phyloP scores from a whole-genome alignment of 2,329 filamentous ascomycete species.

The Colletotrichum nymphaeae region DNA sequence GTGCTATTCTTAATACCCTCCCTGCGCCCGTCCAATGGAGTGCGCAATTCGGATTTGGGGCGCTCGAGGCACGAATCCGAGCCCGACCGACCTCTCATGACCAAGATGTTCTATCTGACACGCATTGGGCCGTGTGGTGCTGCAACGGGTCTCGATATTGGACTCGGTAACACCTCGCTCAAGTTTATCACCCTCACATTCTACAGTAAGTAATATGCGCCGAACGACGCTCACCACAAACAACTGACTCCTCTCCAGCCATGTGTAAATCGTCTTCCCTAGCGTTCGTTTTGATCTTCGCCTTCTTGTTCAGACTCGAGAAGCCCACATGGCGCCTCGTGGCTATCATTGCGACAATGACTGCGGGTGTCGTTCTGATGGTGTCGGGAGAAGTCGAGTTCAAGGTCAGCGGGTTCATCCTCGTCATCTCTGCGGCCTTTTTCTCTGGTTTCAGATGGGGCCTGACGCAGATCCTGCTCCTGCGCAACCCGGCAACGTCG shows the following conservation, averaged over 20 bases:
- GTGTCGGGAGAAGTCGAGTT: constrained; percentile 95
- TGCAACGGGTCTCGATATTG: constrained; percentile 95
- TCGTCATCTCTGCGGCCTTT: constrained; percentile 93
- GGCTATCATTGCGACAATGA: constrained; percentile 91
- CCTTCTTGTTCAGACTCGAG: constrained; percentile 93
- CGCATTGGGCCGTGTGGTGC: constrained; percentile 91
- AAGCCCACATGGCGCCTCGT: constrained; percentile 87
- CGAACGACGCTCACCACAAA: background rate
- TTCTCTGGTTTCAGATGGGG: constrained; percentile 98
- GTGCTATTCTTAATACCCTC: constrained; percentile 87
- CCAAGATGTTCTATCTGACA: constrained; percentile 89
- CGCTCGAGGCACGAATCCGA: constrained; percentile 64
- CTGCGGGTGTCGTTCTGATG: constrained; percentile 95
- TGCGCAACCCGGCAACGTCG: constrained; percentile 92
- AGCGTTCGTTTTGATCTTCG: constrained; percentile 94
- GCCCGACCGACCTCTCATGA: constrained; percentile 76
- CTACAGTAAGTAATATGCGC: constrained; percentile 73
- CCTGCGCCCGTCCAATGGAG: constrained; percentile 73
- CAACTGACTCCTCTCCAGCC: constrained; percentile 58
- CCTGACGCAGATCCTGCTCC: constrained; percentile 95
- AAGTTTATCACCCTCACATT: constrained; percentile 98
- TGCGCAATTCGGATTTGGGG: constrained; percentile 59
- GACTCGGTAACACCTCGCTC: constrained; percentile 92
- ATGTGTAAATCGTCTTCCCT: constrained; percentile 99
- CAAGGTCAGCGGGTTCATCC: constrained; percentile 84